Base-by-base conservation (phyloP, 1,284 basidiomycete genomes). In the Termitomyces sp. region DNA sequence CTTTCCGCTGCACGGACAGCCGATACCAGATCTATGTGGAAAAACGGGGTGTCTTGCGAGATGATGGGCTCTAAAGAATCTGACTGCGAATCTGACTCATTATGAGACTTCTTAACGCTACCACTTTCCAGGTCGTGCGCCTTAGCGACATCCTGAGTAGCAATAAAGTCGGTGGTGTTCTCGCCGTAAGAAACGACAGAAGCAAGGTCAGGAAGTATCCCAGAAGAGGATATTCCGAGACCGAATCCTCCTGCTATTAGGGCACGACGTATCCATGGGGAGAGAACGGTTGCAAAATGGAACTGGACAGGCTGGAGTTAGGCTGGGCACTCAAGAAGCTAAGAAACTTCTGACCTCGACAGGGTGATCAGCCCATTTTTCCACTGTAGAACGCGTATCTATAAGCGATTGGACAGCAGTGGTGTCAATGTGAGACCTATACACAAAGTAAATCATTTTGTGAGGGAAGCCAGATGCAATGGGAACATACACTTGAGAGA, bases 261-360 rank as follows among this genome's bases (percentile, higher is more conserved):
- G 2, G 91, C 92, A 48, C 94, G 87, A 55, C 90, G 85, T 55
- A 95, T 93, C 96, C 96, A 98, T 0, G 94, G 94, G 0, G 92
- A 95, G 52, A 95, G 81, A 52, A 98, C 81, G 26, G 84, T 83
- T 8, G 90, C 87, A 68, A 96, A 95, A 73, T 95, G 92, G 77
- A 94, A 94, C 79, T 90, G 56, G 26, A 52, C 45, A 38, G 38
- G 39, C 30, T 5, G 52, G 33, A 31, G 52, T 54, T 53, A 46
- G 51, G 54, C 13, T 55, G 33, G 2, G 45, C 3, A 12, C 17
- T 45, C 3, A 26, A 28, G 2, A 53, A 38, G 31, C 50, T 12
- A 3, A 54, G 41, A 48, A 39, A 39, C 19, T 21, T 63, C 70
- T 63, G 48, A 92, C 90, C 70, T 93, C 88, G 33, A 97, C 85